Base-by-base conservation (phyloP, 2,329 filamentous ascomycete species). In the Hypomyces rosellus region DNA sequence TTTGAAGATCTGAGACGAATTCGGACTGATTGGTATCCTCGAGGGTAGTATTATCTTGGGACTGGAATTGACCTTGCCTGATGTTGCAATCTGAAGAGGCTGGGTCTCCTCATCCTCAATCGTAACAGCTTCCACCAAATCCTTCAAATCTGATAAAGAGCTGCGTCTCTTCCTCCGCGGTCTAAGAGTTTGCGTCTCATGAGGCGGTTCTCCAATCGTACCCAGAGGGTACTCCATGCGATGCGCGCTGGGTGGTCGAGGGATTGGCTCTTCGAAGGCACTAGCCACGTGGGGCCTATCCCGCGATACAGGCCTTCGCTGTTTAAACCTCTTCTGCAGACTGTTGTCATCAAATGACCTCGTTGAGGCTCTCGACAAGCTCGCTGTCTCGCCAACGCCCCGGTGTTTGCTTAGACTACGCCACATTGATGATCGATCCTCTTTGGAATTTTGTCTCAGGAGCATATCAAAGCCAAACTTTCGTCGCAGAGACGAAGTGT, bases 351-450 rank as follows among this genome's bases (percentile, higher is more conserved):
- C 90, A 38, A 89, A 88, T 1, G 90, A 95, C 58, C 84, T 85
- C 11, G 89, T 93, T 1, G 81, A 79, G 34, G 74, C 81, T 64
- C 83, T 88, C 3, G 86, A 85, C 37, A 89, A 66, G 64, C 80
- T 88, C 14, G 78, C 72, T 42, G 70, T 69, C 54, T 84, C 88
- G 58, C 74, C 82, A 48, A 74, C 82, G 59, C 78, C 69, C 49
- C 85, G 77, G 71, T 89, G 78, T 72, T 95, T 96, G 74, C 90
- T 95, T 57, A 96, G 72, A n/a, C 82, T 91, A 49, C 90, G 82
- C 82, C 90, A 90, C 18, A 96, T 82, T 0, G 89, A 92, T 39
- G 84, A 76, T 36, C 88, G 82, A 57, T 89, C 87, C 18, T 76
- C 79, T 65, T 86, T 92, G 72, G 87, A 90, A 61, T 88, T 90